Percentiles rank a stretch among this genome's conserved stretches.
phyloP scores from a whole-genome alignment of 2,329 filamentous ascomycete species.

The Plenodomus biglobosus region DNA sequence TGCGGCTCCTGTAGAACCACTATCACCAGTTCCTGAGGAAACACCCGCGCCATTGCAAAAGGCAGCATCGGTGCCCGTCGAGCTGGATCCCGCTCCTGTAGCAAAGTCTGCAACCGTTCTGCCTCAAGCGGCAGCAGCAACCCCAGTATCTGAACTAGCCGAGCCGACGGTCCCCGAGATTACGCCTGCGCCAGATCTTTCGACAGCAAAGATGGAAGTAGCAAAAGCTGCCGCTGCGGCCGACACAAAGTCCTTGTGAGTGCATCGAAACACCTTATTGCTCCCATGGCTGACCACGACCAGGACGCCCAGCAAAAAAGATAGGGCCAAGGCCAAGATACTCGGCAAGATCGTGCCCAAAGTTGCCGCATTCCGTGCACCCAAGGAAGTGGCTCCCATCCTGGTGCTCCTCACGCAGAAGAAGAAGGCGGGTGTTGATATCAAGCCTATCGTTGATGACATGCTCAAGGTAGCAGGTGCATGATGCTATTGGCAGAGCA shows the following conservation, averaged over 20 bases:
- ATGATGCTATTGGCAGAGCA: conserved; percentile 2
- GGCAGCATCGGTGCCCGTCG: neutral
- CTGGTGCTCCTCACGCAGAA: conserved; percentile 22
- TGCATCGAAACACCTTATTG: neutral
- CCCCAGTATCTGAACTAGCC: neutral
- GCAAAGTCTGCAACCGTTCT: neutral
- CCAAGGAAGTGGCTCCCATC: conserved; percentile 13
- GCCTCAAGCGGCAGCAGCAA: neutral
- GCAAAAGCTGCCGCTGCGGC: conserved; percentile 3
- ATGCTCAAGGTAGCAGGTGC: conserved; percentile 9
- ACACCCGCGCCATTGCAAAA: no score
- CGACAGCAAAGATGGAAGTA: neutral
- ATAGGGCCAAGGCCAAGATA: conserved; percentile 9
- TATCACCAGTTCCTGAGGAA: neutral
- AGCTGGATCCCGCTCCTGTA: neutral
- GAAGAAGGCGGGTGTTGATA: conserved; percentile 27
- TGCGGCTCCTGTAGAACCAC: no score
- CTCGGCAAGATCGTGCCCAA: conserved; percentile 2
- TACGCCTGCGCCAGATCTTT: neutral
- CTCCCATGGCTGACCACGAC: conserved; percentile 1
- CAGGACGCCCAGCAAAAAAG: conserved; percentile 3
- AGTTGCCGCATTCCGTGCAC: conserved; percentile 5
- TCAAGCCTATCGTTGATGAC: conserved; percentile 19
- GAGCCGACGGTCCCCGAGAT: neutral
- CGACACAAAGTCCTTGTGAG: neutral